phyloP scores from a whole-genome alignment of 1,284 basidiomycete genomes.

The Psilocybe mexicana region DNA sequence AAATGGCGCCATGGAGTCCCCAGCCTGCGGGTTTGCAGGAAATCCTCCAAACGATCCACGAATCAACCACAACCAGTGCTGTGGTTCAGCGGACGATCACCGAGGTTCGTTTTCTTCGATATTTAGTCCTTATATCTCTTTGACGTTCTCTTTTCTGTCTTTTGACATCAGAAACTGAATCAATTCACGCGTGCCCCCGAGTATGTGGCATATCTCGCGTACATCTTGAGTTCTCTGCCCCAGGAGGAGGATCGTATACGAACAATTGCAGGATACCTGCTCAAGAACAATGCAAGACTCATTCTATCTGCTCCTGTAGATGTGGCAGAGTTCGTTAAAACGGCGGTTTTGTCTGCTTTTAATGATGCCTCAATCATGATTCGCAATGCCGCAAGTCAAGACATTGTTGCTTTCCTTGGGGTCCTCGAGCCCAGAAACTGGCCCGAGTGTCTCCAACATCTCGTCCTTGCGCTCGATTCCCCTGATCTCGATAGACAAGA shows the following conservation, averaged over 20 bases:
- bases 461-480: slow-evolving; percentile 79
- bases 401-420: slow-evolving; percentile 85
- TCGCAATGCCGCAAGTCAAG: slow-evolving; percentile 88
- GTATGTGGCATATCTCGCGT: slow-evolving; percentile 95
- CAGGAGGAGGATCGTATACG: slow-evolving; percentile 90
- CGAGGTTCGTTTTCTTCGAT: slow-evolving; percentile 50
- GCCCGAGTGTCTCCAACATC: slow-evolving; percentile 87
- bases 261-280: slow-evolving; percentile 93
- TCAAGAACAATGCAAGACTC: slow-evolving; percentile 91
- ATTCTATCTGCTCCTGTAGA: slow-evolving; percentile 68
- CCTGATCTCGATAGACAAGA: slow-evolving; percentile 77
- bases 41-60: slow-evolving; percentile 83
- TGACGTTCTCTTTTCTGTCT: slow-evolving; percentile 8
- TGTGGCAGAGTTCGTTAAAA: slow-evolving; percentile 81
- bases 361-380: slow-evolving; percentile 81
- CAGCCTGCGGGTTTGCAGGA: slow-evolving; percentile 78
- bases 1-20: slow-evolving; percentile 67
- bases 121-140: slow-evolving; percentile 17
- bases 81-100: slow-evolving; percentile 75
- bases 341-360: slow-evolving; percentile 80
- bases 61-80: slow-evolving; percentile 76
- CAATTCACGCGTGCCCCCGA: slow-evolving; percentile 87
- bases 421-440: slow-evolving; percentile 87
- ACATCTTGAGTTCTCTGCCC: slow-evolving; percentile 83
- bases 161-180: slow-evolving; percentile 74